These are phyloP conservation scores for Pythium biforme DNA, from an alignment of 352 stramenopile genomes.

Conservation along the genomic window DNA sequence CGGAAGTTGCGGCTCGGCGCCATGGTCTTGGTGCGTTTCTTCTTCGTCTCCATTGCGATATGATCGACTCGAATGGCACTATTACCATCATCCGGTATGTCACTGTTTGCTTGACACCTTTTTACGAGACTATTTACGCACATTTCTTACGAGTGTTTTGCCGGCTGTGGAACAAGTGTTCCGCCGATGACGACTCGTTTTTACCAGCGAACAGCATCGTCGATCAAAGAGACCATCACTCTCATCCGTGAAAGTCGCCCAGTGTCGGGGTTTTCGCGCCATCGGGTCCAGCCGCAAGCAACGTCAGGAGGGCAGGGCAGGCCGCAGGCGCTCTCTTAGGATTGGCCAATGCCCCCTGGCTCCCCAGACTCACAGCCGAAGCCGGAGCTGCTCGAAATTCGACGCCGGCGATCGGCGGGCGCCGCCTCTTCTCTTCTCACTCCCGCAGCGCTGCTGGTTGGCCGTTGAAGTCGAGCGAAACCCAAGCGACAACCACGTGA, in stretches of 20 bases:
- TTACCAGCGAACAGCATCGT: conserved; percentile 24
- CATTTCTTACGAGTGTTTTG: conserved; percentile 4
- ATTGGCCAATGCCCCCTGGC: conserved; percentile 24
- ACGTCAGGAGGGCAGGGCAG: neutral
- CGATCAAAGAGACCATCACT: conserved; percentile 32
- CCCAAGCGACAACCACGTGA: no score
- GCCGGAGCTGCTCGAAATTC: conserved; percentile 16
- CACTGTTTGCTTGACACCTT: conserved; percentile 10
- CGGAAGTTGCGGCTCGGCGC: conserved; percentile 75
- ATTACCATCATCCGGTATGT: neutral
- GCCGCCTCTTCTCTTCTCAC: conserved; percentile 14
- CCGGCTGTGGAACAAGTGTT: conserved; percentile 16
- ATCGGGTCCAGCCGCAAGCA: neutral
- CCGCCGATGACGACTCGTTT: conserved; percentile 28
- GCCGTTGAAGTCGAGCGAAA: conserved; percentile 24
- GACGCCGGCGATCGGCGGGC: conserved; percentile 18
- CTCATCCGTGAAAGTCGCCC: conserved; percentile 9
- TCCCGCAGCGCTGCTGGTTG: conserved; percentile 14
- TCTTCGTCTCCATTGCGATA: neutral
- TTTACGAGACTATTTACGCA: conserved; percentile 10
- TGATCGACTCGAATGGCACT: neutral
- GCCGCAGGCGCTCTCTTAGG: neutral
- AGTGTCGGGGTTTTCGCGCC: conserved; percentile 1
- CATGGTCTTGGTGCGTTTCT: conserved; percentile 33
- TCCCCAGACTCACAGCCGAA: neutral